Evolutionary conservation across 2,329 filamentous ascomycete genomes (phyloP).

Genomic region (Paecilomyces sp.): DNA sequence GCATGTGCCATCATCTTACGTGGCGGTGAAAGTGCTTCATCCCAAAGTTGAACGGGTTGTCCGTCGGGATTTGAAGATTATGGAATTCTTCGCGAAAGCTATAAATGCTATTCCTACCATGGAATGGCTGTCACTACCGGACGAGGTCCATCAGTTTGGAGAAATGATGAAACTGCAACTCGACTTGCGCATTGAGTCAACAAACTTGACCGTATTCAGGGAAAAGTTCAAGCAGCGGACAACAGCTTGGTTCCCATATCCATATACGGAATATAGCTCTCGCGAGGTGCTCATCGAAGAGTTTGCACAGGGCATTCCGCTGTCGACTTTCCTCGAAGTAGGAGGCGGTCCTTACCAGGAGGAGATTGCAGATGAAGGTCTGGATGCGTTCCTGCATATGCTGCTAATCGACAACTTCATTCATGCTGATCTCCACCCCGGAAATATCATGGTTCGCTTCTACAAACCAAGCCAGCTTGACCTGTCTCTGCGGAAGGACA

Average conservation of each 20-base stretch:
- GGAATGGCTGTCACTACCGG: conserved; percentile 92
- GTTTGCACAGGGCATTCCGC: conserved; percentile 87
- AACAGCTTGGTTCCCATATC: conserved; percentile 95
- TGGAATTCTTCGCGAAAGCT: conserved; percentile 78
- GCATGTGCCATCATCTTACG: conserved; percentile 80
- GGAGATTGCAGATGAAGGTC: conserved; percentile 88
- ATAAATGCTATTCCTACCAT: conserved; percentile 89
- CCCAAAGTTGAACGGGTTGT: conserved; percentile 85
- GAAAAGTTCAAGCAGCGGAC: conserved; percentile 82
- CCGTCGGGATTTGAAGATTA: conserved; percentile 84
- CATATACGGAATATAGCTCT: conserved; percentile 87
- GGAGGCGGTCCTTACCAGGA: conserved; percentile 89
- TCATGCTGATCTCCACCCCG: conserved; percentile 91
- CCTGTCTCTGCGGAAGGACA: conserved; percentile 47
- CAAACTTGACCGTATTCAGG: conserved; percentile 80
- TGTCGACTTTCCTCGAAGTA: conserved; percentile 83
- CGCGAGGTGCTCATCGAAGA: conserved; percentile 90
- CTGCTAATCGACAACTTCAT: conserved; percentile 95
- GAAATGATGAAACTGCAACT: conserved; percentile 99
- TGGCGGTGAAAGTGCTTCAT: conserved; percentile 93
- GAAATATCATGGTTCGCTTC: conserved; percentile 99
- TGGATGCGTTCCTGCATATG: conserved; percentile 96
- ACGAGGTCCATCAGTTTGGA: conserved; percentile 89
- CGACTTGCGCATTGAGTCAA: conserved; percentile 87
- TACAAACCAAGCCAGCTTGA: conserved; percentile 73